A percentile compares a stretch with the other conserved stretches of the same genome.
Evolutionary conservation across 306 rosid species (phyloP).

Genomic region (Begonia loranthoides): DNA sequence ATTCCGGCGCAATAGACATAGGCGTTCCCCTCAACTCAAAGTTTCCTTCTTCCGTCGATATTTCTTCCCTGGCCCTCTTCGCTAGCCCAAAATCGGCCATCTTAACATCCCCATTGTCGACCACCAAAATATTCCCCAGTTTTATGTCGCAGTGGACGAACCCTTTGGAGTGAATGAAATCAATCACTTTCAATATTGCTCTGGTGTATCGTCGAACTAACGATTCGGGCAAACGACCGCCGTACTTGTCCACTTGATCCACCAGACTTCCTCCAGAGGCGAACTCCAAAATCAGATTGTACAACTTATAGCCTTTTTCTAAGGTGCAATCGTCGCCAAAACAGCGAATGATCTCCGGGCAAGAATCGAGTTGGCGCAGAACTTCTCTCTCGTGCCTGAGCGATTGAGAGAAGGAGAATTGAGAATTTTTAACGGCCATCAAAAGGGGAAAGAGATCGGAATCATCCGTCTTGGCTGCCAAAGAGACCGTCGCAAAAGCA

Average conservation of each 20-base stretch:
- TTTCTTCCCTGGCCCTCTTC: conserved; percentile 13
- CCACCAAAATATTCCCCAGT: too few relatives aligned
- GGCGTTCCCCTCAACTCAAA: too few relatives aligned
- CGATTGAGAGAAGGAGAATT: too few relatives aligned
- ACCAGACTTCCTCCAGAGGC: conserved; percentile 46
- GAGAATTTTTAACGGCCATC: too few relatives aligned
- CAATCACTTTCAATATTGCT: conserved; percentile 31
- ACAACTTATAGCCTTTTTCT: conserved; percentile 26
- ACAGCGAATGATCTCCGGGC: too few relatives aligned
- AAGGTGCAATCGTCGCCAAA: conserved; percentile 29
- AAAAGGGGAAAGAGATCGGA: too few relatives aligned
- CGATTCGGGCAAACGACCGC: conserved; percentile 32
- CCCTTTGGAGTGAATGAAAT: conserved; percentile 32
- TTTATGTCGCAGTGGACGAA: conserved; percentile 80
- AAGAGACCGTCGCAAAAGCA: too few relatives aligned
- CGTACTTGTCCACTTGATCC: conserved; percentile 25
- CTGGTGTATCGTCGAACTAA: conserved; percentile 28
- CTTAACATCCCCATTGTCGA: conserved; percentile 31
- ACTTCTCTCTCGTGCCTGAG: too few relatives aligned
- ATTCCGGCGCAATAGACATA: conserved; percentile 62
- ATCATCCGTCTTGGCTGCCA: too few relatives aligned
- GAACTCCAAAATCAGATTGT: conserved; percentile 42
- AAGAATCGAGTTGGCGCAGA: too few relatives aligned
- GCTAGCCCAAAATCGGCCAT: conserved; percentile 84
- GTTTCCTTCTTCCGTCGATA: conserved; percentile 4